Percentiles rank a stretch among this genome's conserved stretches.
Evolutionary conservation across 2,329 filamentous ascomycete genomes (phyloP).

Genomic region (Zalaria sp.): DNA sequence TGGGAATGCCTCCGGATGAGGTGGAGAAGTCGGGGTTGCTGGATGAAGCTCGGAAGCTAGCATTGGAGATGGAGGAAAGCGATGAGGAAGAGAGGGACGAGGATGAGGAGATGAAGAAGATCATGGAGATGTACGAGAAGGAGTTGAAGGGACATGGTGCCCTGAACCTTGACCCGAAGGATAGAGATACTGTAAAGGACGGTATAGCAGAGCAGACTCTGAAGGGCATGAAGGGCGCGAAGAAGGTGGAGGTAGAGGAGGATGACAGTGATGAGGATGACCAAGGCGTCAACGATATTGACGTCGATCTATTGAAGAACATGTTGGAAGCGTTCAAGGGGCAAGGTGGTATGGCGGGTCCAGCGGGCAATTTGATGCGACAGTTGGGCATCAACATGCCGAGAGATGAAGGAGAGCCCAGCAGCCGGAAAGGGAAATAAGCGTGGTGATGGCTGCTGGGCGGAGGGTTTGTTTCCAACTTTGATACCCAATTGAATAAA

Average conservation of each 20-base stretch:
- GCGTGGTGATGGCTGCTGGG: too few relatives aligned
- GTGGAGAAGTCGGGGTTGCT: slow-evolving; percentile 18
- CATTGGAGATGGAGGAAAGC: slow-evolving; percentile 26
- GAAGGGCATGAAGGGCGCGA: slow-evolving; percentile 13
- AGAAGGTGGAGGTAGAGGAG: slow-evolving; percentile 11
- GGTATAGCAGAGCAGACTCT: slow-evolving; percentile 14
- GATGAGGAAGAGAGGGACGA: slow-evolving; percentile 32
- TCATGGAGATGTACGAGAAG: slow-evolving; percentile 56
- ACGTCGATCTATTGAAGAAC: slow-evolving; percentile 82
- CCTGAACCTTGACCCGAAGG: slow-evolving; percentile 30
- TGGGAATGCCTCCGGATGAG: slow-evolving; percentile 46
- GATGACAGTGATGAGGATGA: slow-evolving; percentile 27
- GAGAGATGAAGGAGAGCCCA: slow-evolving; percentile 50
- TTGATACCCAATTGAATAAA: too few relatives aligned
- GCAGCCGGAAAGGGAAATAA: too few relatives aligned
- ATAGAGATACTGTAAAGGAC: slow-evolving; percentile 5
- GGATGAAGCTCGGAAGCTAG: slow-evolving; percentile 21
- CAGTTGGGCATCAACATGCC: slow-evolving; percentile 76
- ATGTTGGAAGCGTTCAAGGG: slow-evolving; percentile 85
- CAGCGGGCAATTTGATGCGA: slow-evolving; percentile 73
- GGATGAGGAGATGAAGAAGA: slow-evolving; percentile 46
- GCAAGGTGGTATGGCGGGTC: slow-evolving; percentile 73
- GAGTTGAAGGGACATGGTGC: slow-evolving; percentile 59
- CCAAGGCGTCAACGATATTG: slow-evolving; percentile 52
- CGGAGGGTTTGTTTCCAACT: too few relatives aligned